Conservation (phyloP, 805 yeast genomes). For the Lipomyces starkeyi region DNA sequence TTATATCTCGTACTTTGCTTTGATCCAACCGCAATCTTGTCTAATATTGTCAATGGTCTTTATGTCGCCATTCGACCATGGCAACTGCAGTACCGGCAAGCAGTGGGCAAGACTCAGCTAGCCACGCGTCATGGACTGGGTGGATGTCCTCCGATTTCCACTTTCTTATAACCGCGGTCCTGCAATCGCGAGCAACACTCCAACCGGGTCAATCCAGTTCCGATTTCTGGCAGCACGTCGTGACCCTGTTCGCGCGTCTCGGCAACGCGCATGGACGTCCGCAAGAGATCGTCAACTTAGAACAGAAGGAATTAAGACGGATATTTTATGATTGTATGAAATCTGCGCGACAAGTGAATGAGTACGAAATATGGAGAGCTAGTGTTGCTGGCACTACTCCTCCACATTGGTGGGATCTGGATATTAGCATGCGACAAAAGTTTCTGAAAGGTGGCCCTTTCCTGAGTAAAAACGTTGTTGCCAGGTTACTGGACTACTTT, state of each 20-base stretch:
- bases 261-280: not conserved
- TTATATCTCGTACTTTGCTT: not conserved
- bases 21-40: not conserved
- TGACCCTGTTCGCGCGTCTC: not conserved
- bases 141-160: not conserved
- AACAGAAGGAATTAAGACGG: not conserved
- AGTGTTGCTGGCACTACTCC: not conserved
- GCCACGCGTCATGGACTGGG: not conserved
- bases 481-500: not conserved
- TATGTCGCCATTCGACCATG: not conserved
- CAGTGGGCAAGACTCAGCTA: not conserved
- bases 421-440: not conserved
- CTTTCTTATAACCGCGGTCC: not conserved
- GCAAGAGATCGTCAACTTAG: not conserved
- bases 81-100: not conserved
- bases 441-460: not conserved
- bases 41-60: not conserved
- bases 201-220: not conserved
- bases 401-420: not conserved
- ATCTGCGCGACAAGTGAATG: not conserved
- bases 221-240: not conserved
- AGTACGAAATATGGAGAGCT: not conserved
- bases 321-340: not conserved
- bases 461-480: not conserved
- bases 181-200: not conserved